A percentile compares a stretch with the other conserved stretches of the same genome.
Evolutionary conservation across 306 rosid genomes (phyloP).

Genomic region (Quercus ilex): DNA sequence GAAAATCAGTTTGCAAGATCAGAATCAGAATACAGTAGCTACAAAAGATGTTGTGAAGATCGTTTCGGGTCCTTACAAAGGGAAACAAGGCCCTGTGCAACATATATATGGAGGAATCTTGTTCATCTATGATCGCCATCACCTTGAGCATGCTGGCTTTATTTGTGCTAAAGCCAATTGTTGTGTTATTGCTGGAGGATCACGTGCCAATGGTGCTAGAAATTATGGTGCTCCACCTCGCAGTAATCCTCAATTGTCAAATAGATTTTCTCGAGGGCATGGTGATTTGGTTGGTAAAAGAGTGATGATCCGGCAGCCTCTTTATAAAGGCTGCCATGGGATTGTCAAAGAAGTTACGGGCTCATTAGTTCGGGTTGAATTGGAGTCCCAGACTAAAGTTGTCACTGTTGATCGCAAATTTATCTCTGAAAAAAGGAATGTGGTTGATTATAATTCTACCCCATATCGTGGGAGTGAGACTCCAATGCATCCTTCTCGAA

Average conservation of each 20-base stretch:
- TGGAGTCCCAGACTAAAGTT: conserved; percentile 96
- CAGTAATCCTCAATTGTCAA: conserved; percentile 66
- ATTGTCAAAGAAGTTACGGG: conserved; percentile 87
- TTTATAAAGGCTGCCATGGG: conserved; percentile 91
- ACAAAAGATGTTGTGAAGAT: conserved; percentile 88
- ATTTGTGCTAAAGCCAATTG: conserved; percentile 90
- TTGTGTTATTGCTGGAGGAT: conserved; percentile 90
- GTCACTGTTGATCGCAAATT: conserved; percentile 91
- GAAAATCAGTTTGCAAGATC: conserved; percentile 77
- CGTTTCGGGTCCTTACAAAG: conserved; percentile 87
- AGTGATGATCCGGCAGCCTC: conserved; percentile 82
- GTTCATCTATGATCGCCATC: conserved; percentile 89
- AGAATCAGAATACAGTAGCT: conserved; percentile 63
- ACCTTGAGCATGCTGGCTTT: conserved; percentile 97
- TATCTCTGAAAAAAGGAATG: conserved; percentile 63
- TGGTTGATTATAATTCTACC: conserved; percentile 68
- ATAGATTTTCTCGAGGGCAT: conserved; percentile 76
- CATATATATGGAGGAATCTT: conserved; percentile 88
- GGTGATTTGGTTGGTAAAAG: conserved; percentile 78
- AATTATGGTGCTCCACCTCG: conserved; percentile 53
- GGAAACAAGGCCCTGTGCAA: conserved; percentile 97
- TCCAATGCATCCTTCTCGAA: conserved; percentile 99
- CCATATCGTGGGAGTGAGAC: conserved; percentile 99
- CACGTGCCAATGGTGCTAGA: conserved; percentile 79
- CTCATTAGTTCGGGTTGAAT: conserved; percentile 73